phyloP scores from a whole-genome alignment of 169 alveolate genomes.

The Plasmodium vinckei region DNA sequence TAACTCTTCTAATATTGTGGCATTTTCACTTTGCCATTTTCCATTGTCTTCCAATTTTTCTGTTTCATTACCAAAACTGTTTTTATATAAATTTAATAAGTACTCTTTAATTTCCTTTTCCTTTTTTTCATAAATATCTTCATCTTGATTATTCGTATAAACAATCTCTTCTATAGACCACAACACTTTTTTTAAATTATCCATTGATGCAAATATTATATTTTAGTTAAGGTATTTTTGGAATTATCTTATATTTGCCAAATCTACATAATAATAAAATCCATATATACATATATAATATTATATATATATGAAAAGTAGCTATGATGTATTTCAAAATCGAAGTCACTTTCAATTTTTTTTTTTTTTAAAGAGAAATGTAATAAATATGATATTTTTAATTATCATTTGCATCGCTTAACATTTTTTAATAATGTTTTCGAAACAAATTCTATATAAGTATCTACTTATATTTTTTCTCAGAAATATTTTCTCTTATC shows the following conservation, averaged over 20 bases:
- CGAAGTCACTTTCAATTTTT: no score
- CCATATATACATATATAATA: no score
- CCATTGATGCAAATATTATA: slow-evolving; percentile 26
- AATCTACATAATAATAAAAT: no score
- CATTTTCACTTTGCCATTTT: not conserved
- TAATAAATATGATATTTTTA: no score
- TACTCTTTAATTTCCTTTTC: slow-evolving; percentile 10
- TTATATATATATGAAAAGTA: no score
- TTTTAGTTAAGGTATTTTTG: not conserved
- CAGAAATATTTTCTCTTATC: no score
- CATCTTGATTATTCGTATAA: slow-evolving; percentile 40
- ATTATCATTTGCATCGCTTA: no score
- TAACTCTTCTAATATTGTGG: not conserved
- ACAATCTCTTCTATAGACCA: slow-evolving; percentile 75
- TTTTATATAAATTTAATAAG: slow-evolving; percentile 5
- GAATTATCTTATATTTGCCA: not conserved
- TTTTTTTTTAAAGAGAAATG: no score
- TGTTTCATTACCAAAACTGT: not conserved
- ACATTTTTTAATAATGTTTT: no score
- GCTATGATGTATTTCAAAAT: no score
- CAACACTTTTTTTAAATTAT: slow-evolving; percentile 18
- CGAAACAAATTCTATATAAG: no score
- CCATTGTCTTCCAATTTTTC: not conserved
- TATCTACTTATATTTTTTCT: no score
- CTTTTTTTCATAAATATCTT: slow-evolving; percentile 23